A percentile compares a stretch with the other conserved stretches of the same genome.
Conservation (phyloP, 441 rosid genomes). For the Brassica balearica region DNA sequence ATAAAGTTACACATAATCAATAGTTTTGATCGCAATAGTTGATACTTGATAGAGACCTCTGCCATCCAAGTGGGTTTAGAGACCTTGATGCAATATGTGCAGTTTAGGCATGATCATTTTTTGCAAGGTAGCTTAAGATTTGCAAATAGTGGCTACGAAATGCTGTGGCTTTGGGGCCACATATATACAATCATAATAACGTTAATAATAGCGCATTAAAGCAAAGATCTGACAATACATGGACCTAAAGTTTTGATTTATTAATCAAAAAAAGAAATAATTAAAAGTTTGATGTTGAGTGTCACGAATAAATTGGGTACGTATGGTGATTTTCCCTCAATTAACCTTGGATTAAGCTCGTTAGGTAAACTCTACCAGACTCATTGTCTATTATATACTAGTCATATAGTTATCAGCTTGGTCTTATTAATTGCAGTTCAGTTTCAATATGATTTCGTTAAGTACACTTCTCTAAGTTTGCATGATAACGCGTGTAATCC, state of each 20-base stretch:
- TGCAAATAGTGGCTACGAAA: conserved; percentile 44
- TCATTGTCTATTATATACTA: conserved; percentile 38
- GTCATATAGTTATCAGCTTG: conserved; percentile 10
- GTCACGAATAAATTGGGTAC: conserved; percentile 36
- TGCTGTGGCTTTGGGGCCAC: conserved; percentile 39
- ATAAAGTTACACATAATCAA: conserved; percentile 14
- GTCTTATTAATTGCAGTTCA: neutral
- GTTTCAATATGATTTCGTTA: neutral
- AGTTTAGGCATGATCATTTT: conserved; percentile 27
- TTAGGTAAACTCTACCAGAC: conserved; percentile 39
- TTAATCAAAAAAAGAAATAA: conserved; percentile 24
- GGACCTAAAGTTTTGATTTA: conserved; percentile 40
- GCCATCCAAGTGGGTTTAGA: conserved; percentile 43
- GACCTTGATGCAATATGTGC: conserved; percentile 34
- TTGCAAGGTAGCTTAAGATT: conserved; percentile 37
- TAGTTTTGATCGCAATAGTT: conserved; percentile 22
- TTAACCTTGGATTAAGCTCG: conserved; percentile 32
- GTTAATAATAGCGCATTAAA: conserved; percentile 41
- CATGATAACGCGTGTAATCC: conserved; percentile 20
- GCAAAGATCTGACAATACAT: conserved; percentile 43
- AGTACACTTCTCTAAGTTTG: conserved; percentile 1
- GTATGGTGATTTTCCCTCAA: conserved; percentile 25
- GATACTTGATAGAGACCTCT: conserved; percentile 39
- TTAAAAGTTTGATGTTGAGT: conserved; percentile 43
- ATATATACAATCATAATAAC: conserved; percentile 35